Base-by-base conservation (phyloP, 805 yeast genomes). In the Jamesozyma gamospora region DNA sequence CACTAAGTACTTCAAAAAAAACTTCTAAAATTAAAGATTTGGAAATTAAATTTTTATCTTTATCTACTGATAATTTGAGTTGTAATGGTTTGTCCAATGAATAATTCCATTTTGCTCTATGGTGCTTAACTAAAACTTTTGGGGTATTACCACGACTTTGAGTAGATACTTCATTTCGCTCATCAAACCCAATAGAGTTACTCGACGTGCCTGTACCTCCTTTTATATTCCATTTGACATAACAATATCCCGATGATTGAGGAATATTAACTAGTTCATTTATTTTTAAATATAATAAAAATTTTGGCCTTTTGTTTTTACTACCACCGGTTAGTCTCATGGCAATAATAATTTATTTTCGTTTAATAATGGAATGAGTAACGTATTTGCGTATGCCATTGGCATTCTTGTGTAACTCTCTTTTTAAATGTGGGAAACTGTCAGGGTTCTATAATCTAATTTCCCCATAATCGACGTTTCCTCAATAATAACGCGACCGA, bases 201-300 rank as follows among this genome's bases (percentile, higher is more conserved):
- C 8, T 21, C 8, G 60, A 49, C 0, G 53, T 50, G 7, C 63
- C 63, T 3, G 58, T 56, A 11, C 60, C 56, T 34, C 81, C 86
- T 40, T 69, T 67, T 9, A 83, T 63, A 33, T 65, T 67, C 72
- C 88, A 72, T 42, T 78, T 76, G 15, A 86, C 73, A 46, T 60
- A 77, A 49, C 90, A 77, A 28, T 65, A 55, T 0, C 94, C 94
- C 3, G 77, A 65, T 1, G 80, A 68, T 48, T 83, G 87, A 1
- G 97, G 97, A 24, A 90, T 73, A 52, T 88, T 88, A n/a, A 79
- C 71, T 35, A 90, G 64, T 46, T 84, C 94, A 40, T 74, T 71
- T 35, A 87, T 70, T 14, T 70, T 59, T 24, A 85, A 61, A 16
- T 67, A 58, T 31, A 85, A 66, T 36, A 73, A 64, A 58, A 84